Conservation (phyloP, 495 filamentous ascomycete genomes). For the Mytilinidion resinicola region DNA sequence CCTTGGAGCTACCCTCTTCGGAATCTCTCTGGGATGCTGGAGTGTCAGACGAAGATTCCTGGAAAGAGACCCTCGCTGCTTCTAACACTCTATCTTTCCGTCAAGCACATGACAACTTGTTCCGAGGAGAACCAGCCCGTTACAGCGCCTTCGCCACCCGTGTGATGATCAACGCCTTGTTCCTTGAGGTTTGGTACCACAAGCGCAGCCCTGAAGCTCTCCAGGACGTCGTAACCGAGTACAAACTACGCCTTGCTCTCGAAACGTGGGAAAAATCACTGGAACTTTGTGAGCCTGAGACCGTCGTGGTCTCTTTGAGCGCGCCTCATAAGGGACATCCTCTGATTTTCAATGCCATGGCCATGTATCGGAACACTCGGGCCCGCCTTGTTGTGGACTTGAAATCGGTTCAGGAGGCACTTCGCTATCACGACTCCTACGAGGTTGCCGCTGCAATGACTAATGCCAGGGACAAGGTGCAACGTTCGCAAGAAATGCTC, state of each 20-base stretch:
- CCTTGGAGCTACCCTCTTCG: constrained; percentile 83
- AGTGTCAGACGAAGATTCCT: constrained; percentile 68
- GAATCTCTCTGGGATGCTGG: constrained; percentile 93
- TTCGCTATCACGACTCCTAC: constrained; percentile 93
- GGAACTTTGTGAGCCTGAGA: constrained; percentile 88
- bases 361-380: constrained; percentile 90
- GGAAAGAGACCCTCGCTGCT: constrained; percentile 67
- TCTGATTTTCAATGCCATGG: constrained; percentile 97
- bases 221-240: constrained; percentile 95
- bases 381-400: constrained; percentile 91
- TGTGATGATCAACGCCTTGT: constrained; percentile 97
- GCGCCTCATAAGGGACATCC: constrained; percentile 97
- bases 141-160: constrained; percentile 98
- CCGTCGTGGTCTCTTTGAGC: constrained; percentile 80
- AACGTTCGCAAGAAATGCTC: constrained; percentile 94
- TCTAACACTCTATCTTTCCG: constrained; percentile 77
- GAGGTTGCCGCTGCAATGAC: constrained; percentile 97
- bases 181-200: constrained; percentile 97
- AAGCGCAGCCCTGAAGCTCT: constrained; percentile 94
- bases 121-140: constrained; percentile 82
- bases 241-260: constrained; percentile 90
- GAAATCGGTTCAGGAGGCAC: constrained; percentile 89
- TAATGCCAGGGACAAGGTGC: constrained; percentile 81
- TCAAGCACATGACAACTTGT: constrained; percentile 88
- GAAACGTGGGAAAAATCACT: constrained; percentile 98